Percentiles rank a stretch among this genome's conserved stretches.
phyloP scores from a whole-genome alignment of 2,329 filamentous ascomycete species.

The Epichloe uncinata region DNA sequence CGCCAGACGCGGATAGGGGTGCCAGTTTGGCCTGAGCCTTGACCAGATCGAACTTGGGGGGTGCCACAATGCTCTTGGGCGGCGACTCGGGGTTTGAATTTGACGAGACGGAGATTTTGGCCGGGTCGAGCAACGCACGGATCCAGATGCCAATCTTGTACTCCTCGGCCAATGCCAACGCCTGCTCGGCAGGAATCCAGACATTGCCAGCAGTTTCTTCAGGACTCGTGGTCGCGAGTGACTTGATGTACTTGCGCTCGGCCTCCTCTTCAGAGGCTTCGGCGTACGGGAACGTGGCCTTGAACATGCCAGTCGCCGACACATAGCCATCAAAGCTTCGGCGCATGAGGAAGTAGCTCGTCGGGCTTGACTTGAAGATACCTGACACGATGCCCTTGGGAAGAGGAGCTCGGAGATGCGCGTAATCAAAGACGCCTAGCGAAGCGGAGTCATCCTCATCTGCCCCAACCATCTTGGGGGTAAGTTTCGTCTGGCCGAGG shows the following conservation, averaged over 20 bases:
- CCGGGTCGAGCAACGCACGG: constrained; percentile 77
- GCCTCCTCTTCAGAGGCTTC: constrained; percentile 56
- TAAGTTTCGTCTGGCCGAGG: constrained; percentile 83
- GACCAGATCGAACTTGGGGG: constrained; percentile 66
- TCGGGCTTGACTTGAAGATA: constrained; percentile 80
- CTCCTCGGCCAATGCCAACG: constrained; percentile 71
- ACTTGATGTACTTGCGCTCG: constrained; percentile 77
- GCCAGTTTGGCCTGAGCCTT: constrained; percentile 28
- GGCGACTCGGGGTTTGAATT: constrained; percentile 50
- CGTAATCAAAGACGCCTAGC: constrained; percentile 85
- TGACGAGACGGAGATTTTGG: constrained; percentile 52
- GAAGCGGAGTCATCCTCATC: constrained; percentile 60
- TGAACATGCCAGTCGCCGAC: constrained; percentile 85
- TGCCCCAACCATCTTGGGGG: constrained; percentile 65
- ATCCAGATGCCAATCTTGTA: constrained; percentile 84
- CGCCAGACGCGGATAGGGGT: constrained; percentile 34
- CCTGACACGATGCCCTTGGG: constrained; percentile 86
- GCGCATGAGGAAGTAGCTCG: constrained; percentile 94
- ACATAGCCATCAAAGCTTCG: constrained; percentile 75
- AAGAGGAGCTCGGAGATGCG: constrained; percentile 81
- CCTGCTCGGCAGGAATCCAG: constrained; percentile 79
- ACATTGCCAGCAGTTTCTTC: constrained; percentile 95
- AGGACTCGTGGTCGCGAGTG: constrained; percentile 62
- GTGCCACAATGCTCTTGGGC: constrained; percentile 63
- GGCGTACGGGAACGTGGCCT: constrained; percentile 74